These are phyloP conservation scores for Echinosophora koreensis DNA, from an alignment of 306 rosid genomes.

Conservation along the genomic window DNA sequence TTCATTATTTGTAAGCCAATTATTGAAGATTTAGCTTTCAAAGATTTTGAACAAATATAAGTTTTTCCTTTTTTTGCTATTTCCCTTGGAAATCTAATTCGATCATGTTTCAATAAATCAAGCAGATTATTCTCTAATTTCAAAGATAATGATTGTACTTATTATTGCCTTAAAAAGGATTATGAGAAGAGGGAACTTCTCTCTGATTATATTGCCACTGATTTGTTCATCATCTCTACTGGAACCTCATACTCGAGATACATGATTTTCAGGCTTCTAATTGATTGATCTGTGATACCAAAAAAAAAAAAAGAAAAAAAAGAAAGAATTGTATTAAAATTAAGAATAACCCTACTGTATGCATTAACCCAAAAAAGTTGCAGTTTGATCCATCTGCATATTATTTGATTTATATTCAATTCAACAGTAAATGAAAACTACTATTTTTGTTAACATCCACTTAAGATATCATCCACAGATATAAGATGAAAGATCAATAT, in stretches of 20 bases:
- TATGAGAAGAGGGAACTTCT: not conserved
- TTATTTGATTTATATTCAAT: not conserved
- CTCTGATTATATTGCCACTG: constrained; percentile 6
- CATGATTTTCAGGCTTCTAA: constrained; percentile 21
- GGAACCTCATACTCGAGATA: constrained; percentile 14
- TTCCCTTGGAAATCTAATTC: not conserved
- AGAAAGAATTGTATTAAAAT: constrained; percentile 13
- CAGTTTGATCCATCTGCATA: not conserved
- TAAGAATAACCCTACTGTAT: not conserved
- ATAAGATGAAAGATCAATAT: constrained; percentile 30
- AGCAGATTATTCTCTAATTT: constrained; percentile 5
- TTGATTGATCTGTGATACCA: constrained; percentile 8
- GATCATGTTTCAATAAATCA: constrained; percentile 9
- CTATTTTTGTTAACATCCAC: not conserved
- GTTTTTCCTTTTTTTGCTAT: not conserved
- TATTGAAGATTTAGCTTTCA: constrained; percentile 27
- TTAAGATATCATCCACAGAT: constrained; percentile 17
- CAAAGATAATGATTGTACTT: constrained; percentile 1
- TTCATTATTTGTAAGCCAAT: constrained; percentile 10
- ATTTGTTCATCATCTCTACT: not conserved
- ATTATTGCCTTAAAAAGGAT: constrained; percentile 1
- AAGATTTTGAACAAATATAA: not conserved
- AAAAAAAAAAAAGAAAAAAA: not conserved
- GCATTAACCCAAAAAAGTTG: not conserved
- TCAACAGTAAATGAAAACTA: constrained; percentile 3